Evolutionary conservation across 1,284 basidiomycete species (phyloP), one percentile per base, ranked within the genome.

Genomic region (Tilletia indica): DNA sequence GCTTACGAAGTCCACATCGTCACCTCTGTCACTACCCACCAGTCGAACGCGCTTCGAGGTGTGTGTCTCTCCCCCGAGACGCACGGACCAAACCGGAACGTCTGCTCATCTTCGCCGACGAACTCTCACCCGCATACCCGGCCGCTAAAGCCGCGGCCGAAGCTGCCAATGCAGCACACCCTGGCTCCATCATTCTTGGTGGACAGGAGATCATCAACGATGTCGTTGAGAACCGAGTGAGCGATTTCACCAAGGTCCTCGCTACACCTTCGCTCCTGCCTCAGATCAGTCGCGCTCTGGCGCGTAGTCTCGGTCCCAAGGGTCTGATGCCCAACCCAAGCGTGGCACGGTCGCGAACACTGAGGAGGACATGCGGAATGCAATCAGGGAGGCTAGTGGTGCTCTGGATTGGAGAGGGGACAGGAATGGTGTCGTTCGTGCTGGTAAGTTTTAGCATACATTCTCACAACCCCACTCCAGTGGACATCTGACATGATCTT

Each of bases 321-420:
- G 95, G 95, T 74, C 86, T 99, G 69, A 98, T 99, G 94, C 96
- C 96, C 16, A 93, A 92, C 8, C 91, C 74, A 91, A 95, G 85
- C 89, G 96, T 76, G 96, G 96, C 2, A 97, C 95, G 0, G 96
- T 98, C 8, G 91, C 93, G 70, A 92, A 96, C 73, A 87, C 97
- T 71, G 90, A 87, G 16, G 89, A 90, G 16, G 76, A 78, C 36
- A 82, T 84, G 72, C 54, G 75, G 16, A 63, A 70, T 25, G 93
- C 92, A 72, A 91, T 99, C 72, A 88, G 89, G 77, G 89, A 90
- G 73, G 88, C 96, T 38, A 89, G 90, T 70, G 93, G 92, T 12
- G 91, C 90, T 12, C 90, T 91, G 71, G 94, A 97, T 83, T 99
- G 95, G 94, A 92, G 90, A 84, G 92, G 93, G 12, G 94, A 98